Base-by-base conservation (phyloP, 352 stramenopile genomes). In the Globisporangium spinosum region DNA sequence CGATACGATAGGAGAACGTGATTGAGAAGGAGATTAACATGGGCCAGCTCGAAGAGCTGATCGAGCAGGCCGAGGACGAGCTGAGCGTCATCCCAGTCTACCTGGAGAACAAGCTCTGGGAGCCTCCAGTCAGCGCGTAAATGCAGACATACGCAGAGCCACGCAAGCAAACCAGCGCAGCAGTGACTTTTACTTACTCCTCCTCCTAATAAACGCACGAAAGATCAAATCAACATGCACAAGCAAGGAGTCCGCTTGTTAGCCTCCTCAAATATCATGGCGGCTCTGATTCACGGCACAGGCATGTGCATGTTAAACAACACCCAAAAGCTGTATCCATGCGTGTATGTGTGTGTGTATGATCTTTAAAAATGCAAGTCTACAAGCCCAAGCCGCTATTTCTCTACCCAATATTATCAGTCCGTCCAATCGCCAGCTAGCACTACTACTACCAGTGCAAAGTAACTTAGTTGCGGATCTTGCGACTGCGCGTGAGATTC, bases 1-100 rank as follows among this genome's bases (percentile, higher is more conserved):
- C 4, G 40, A 13, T 49, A 51, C 10, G 38, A 45, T 51, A 96
- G 82, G 89, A 96, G 74, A 70, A 82, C 53, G 74, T 79, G 34
- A 93, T 96, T 73, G 89, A 96, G 73, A 85, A 83, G 64, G 78
- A 81, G 66, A 94, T 96, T 70, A 93, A 92, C 78, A 94, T 88
- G 72, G 89, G 89, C 13, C 89, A 96, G 71, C 75, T 96, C 45
- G 89, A 96, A 68, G 87, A 95, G 71, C 79, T 96, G 57, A 94
- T 96, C 43, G 87, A 93, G 60, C 86, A 96, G 77, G 87, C 87
- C 3, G 82, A 95, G 65, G 87, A 95, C 68, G 87, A 95, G 67
- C 73, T 95, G 70, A 91, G 76, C 69, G 74, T 95, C 68, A 91
- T 95, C 67, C 87, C 87, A 34, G 83, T 94, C 49, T 95, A 95